Base-by-base conservation (phyloP, 2,329 filamentous ascomycete species). In the Fusarium lateritium region DNA sequence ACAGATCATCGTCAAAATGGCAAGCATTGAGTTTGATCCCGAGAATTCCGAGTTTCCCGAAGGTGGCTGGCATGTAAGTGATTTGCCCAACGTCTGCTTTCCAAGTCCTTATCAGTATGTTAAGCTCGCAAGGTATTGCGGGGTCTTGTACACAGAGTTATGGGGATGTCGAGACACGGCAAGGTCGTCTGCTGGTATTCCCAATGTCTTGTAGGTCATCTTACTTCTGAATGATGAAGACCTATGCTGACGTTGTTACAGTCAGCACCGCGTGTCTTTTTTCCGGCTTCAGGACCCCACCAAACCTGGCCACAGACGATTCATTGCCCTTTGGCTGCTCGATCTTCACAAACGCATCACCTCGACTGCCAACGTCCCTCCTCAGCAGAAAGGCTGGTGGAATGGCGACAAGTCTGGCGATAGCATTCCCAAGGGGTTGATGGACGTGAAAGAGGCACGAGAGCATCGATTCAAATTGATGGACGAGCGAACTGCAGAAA, bases 1-100 rank as follows among this genome's bases (percentile, higher is more conserved):
- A 17, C 31, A 60, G 24, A 40, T 60, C 17, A 44, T 54, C 5
- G 28, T 54, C 14, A 60, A 62, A 19, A 62, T 62, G 47, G 55
- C 36, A 4, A 62, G 55, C 14, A 62, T 60, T 21, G 47, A 60
- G 9, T 19, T 60, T 1, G 60, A 36, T 0, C 55, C 55, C 3
- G 55, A 62, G 3, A 60, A 53, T 3, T 36, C 55, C 0, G 36
- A 60, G 11, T 60, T 47, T 13, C 9, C 36, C 1, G 19, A 28
- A 6, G 47, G 55, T 7, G 34, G 40, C 21, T 54, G 42, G 36
- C 28, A 60, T 19, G 55, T 54, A 11, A 39, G 42, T 44, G 13
- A n/a, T 6, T 7, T 14, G 8, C 3, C 7, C 13, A 6, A n/a
- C 2, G 7, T 6, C 5, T n/a, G 2, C 24, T 6, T 17, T 8